Conservation (phyloP, 2,329 filamentous ascomycete genomes). For the Helotiales sp. region DNA sequence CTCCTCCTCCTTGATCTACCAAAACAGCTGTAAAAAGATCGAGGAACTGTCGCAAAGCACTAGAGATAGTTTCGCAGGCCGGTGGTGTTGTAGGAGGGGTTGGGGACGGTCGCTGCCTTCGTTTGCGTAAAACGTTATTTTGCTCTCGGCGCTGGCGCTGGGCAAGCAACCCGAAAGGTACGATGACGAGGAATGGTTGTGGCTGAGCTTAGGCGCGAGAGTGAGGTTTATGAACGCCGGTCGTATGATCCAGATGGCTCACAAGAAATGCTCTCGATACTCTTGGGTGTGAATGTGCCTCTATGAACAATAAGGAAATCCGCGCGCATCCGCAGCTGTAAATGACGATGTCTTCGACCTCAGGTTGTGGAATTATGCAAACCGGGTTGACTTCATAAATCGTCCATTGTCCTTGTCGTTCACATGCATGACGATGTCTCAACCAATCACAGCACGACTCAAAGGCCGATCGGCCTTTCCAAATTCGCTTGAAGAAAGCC, state of each 20-base stretch:
- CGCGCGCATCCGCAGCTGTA: neutral
- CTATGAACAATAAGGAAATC: conserved; percentile 13
- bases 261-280: neutral
- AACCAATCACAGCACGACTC: conserved; percentile 9
- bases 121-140: conserved; percentile 14
- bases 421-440: conserved; percentile 1
- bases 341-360: neutral
- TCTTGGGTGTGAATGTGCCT: neutral
- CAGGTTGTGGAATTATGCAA: conserved; percentile 1
- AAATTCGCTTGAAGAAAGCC: conserved; percentile 1
- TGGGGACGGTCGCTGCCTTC: neutral
- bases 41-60: neutral
- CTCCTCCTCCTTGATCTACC: conserved; percentile 24
- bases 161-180: conserved; percentile 1
- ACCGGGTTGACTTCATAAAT: conserved; percentile 1
- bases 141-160: conserved; percentile 1
- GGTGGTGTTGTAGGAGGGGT: neutral
- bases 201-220: conserved; percentile 25
- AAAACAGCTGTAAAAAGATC: conserved; percentile 8
- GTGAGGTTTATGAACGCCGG: conserved; percentile 4
- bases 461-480: neutral
- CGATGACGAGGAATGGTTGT: conserved; percentile 31
- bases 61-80: neutral
- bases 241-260: neutral
- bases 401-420: too few species aligned